These are phyloP conservation scores for Tricholomella constricta DNA, from an alignment of 768 basidiomycete genomes.

Conservation along the genomic window DNA sequence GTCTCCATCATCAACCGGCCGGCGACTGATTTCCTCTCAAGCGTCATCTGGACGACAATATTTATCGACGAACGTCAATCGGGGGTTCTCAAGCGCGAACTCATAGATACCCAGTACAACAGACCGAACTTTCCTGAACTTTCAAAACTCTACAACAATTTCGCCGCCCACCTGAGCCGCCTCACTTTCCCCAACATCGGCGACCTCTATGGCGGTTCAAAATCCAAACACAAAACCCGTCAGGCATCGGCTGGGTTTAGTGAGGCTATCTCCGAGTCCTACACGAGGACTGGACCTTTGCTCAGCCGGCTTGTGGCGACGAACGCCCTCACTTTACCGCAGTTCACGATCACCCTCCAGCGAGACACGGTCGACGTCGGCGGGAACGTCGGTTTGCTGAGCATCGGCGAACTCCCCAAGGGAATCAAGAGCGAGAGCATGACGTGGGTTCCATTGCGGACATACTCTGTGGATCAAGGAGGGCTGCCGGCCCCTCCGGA, in stretches of 20 bases:
- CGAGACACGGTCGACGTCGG: slow-evolving; percentile 69
- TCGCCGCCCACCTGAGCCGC: slow-evolving; percentile 7
- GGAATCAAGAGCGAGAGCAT: slow-evolving; percentile 49
- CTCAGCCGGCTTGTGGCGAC: slow-evolving; percentile 47
- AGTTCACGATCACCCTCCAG: slow-evolving; percentile 65
- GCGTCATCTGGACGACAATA: slow-evolving; percentile 48
- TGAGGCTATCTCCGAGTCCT: slow-evolving; percentile 41
- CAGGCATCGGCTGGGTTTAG: slow-evolving; percentile 21
- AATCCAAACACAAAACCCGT: slow-evolving; percentile 10
- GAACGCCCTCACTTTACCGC: slow-evolving; percentile 38
- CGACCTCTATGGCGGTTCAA: background rate
- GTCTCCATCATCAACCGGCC: background rate
- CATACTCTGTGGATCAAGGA: slow-evolving; percentile 51
- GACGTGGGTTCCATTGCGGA: slow-evolving; percentile 67
- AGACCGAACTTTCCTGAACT: slow-evolving; percentile 31
- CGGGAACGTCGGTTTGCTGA: slow-evolving; percentile 65
- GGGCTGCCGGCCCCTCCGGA: slow-evolving; percentile 58
- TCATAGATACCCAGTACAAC: slow-evolving; percentile 19
- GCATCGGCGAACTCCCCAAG: slow-evolving; percentile 64
- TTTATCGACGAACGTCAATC: slow-evolving; percentile 25
- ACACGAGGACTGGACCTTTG: slow-evolving; percentile 45
- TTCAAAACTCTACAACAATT: slow-evolving; percentile 16
- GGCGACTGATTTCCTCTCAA: slow-evolving; percentile 18
- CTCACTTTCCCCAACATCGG: slow-evolving; percentile 7
- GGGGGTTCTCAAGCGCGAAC: slow-evolving; percentile 1